phyloP scores from a whole-genome alignment of 805 yeast species.

The Candida gorgasii region DNA sequence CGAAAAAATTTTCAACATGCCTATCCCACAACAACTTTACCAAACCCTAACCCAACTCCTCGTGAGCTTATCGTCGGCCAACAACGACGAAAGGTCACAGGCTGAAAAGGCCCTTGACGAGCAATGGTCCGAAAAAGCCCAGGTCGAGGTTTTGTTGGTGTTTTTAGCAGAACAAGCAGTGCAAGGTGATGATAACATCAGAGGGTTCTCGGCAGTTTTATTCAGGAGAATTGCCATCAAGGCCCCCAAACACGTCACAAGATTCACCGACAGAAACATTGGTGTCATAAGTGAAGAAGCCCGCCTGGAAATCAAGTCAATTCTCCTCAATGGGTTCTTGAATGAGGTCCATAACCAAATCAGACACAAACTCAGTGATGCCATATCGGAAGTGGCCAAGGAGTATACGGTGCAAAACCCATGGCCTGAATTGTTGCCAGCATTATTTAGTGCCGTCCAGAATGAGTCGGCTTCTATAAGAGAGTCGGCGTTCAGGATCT shows the following conservation, averaged over 20 bases:
- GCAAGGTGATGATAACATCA: slow-evolving; percentile 56
- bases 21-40: slow-evolving; percentile 29
- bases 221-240: slow-evolving; percentile 84
- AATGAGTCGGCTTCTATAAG: slow-evolving; percentile 63
- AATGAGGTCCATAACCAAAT: slow-evolving; percentile 69
- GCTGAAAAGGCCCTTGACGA: slow-evolving; percentile 76
- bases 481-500: slow-evolving; percentile 88
- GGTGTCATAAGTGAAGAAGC: slow-evolving; percentile 65
- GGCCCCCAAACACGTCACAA: slow-evolving; percentile 66
- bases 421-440: slow-evolving; percentile 82
- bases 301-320: slow-evolving; percentile 59
- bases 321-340: slow-evolving; percentile 72
- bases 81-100: slow-evolving; percentile 68
- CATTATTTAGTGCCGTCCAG: slow-evolving; percentile 66
- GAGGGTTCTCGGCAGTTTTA: slow-evolving; percentile 81
- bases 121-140: slow-evolving; percentile 66
- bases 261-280: slow-evolving; percentile 74
- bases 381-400: slow-evolving; percentile 88
- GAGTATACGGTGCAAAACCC: slow-evolving; percentile 50
- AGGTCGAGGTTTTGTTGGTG: slow-evolving; percentile 67
- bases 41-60: slow-evolving; percentile 1
- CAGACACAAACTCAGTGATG: slow-evolving; percentile 91
- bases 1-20: slow-evolving; percentile 8
- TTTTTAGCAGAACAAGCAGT: slow-evolving; percentile 83
- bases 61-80: slow-evolving; percentile 65